Base-by-base conservation (phyloP, 164 flowering plant species). In the Malania oleifera region DNA sequence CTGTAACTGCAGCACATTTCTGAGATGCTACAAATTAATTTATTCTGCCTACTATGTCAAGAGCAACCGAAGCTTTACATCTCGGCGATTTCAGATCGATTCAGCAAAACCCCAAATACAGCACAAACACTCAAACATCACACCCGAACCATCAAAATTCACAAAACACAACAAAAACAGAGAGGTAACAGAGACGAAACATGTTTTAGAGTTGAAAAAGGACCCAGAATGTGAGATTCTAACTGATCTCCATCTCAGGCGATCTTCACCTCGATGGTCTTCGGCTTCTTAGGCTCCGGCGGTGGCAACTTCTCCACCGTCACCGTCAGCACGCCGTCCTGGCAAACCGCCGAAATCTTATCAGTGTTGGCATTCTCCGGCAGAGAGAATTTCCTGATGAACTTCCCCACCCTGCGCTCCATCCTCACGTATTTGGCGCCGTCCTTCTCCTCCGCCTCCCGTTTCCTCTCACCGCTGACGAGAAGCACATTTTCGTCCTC, bases 211-310 rank as follows among this genome's bases (percentile, higher is more conserved):
- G n/a, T n/a, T n/a, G n/a, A n/a, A n/a, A n/a, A n/a, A n/a, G n/a
- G n/a, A n/a, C n/a, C n/a, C n/a, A n/a, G n/a, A n/a, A n/a, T n/a
- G n/a, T n/a, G n/a, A n/a, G n/a, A n/a, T n/a, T n/a, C n/a, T n/a
- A n/a, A n/a, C n/a, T n/a, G n/a, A n/a, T 31, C 35, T 48, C 58
- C 62, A 65, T 72, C 19, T 64, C 66, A 37, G 4, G 50, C 83
- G 39, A 82, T 45, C 70, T 79, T 71, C 23, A 85, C 86, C 61
- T 81, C 77, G 45, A 85, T 66, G 1, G 74, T 74, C 80, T 68
- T 81, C 3, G 86, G 79, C 74, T 81, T 80, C 86, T 83, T 85
- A 7, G 88, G 82, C 75, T 76, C 81, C 24, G 86, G 88, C 20
- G 84, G 86, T 0, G 86, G 83, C 68, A 67, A 15, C 68, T 85